Base-by-base conservation (phyloP, 2,329 filamentous ascomycete species). In the Aspergillus sojae region DNA sequence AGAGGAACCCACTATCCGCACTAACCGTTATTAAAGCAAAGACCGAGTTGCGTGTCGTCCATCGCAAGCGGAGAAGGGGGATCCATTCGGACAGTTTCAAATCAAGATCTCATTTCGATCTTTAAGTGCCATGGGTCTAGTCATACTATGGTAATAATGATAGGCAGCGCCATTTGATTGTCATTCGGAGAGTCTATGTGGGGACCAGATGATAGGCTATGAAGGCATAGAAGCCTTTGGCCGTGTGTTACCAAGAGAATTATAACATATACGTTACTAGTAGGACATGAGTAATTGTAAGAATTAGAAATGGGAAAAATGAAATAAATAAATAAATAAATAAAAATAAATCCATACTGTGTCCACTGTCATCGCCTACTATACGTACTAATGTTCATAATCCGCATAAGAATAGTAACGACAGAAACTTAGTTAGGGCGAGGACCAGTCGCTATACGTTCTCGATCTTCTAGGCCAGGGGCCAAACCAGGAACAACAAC, bases 41-140 rank as follows among this genome's bases (percentile, higher is more conserved):
- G 52, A 23, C 52, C 32, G 52, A 55, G 60, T 62, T 62, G 60
- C 60, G 60, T 53, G 60, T 62, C 54, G 32, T 53, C 46, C 57
- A 39, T 53, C 34, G 43, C 23, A 54, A 54, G 58, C 58, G 58
- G 58, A 60, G 58, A 54, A 60, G 43, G 19, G 16, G 57, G 57
- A 59, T 59, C 57, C 57, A 59, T 48, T 50, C 32, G 11, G 57
- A 16, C 46, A 28, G 34, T 30, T 52, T 53, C 53, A 53, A 58
- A 26, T n/a, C 34, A 16, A 28, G 46, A 60, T 60, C 58, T 60
- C 50, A 30, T 39, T 54, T 54, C 34, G 19, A 34, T 55, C 58
- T 55, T 50, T 19, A 14, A 50, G 57, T 23, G n/a, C 57, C 32
- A 59, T 59, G 57, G 57, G 32, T 55, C 21, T 39, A 28, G 32